phyloP scores from a whole-genome alignment of 164 flowering plant species.

The Houttuynia cordata region DNA sequence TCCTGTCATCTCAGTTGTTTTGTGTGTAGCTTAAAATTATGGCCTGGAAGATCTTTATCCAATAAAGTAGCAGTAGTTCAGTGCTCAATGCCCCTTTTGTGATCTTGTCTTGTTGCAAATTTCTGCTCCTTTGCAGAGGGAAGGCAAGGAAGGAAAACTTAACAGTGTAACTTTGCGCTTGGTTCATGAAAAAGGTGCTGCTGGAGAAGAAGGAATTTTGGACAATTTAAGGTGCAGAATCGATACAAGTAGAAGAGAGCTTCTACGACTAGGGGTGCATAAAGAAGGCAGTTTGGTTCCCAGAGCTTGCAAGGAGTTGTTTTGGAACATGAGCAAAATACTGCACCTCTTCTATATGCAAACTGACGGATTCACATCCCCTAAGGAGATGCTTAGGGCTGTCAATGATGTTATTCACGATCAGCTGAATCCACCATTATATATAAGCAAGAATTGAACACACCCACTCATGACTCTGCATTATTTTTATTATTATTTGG shows the following conservation, averaged over 20 bases:
- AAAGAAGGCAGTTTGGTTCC: slow-evolving; percentile 46
- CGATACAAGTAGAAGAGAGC: slow-evolving; percentile 36
- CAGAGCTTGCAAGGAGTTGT: slow-evolving; percentile 63
- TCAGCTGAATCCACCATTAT: slow-evolving; percentile 6
- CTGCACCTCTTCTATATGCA: slow-evolving; percentile 54
- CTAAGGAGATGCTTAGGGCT: slow-evolving; percentile 27
- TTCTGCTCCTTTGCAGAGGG: slow-evolving; percentile 12
- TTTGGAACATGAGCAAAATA: slow-evolving; percentile 68
- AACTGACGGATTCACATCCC: slow-evolving; percentile 60
- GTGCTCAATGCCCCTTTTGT: no score
- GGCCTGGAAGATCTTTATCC: background rate
- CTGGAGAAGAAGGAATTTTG: slow-evolving; percentile 36
- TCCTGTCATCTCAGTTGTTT: no score
- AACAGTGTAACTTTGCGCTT: slow-evolving; percentile 49
- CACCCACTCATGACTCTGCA: background rate
- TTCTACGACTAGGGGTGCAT: slow-evolving; percentile 46
- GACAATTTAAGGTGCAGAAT: slow-evolving; percentile 19
- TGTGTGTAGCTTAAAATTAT: no score
- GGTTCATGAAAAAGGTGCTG: slow-evolving; percentile 13
- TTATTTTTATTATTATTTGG: no score
- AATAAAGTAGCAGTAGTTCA: background rate
- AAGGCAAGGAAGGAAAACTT: slow-evolving; percentile 44
- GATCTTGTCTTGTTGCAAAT: background rate
- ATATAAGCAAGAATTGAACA: background rate
- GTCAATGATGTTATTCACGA: slow-evolving; percentile 35